Evolutionary conservation across 805 yeast genomes (phyloP).

Genomic region (Sugiyamaella qingdaonensis): DNA sequence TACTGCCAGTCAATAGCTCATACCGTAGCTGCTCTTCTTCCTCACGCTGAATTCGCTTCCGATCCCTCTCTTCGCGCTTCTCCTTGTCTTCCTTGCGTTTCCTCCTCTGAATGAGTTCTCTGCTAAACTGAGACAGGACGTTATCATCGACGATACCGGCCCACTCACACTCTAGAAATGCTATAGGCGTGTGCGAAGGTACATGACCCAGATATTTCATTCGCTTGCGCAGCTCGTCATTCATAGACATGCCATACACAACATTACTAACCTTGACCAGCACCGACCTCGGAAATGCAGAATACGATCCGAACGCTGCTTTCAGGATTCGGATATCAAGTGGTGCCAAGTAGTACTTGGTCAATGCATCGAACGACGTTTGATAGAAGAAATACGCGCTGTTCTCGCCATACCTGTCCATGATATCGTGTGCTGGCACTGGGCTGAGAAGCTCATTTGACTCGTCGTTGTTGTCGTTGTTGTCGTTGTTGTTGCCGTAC

Average conservation of each 20-base stretch:
- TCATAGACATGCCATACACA: conserved; percentile 57
- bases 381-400: conserved; percentile 71
- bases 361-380: conserved; percentile 63
- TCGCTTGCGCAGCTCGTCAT: conserved; percentile 55
- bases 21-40: conserved; percentile 35
- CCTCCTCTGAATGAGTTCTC: conserved; percentile 26
- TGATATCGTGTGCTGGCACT: background rate
- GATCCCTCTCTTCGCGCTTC: conserved; percentile 26
- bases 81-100: conserved; percentile 20
- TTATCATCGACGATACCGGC: conserved; percentile 33
- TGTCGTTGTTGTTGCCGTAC: background rate
- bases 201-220: conserved; percentile 74
- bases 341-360: conserved; percentile 66
- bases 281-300: conserved; percentile 63
- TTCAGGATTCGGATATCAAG: conserved; percentile 74
- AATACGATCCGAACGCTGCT: conserved; percentile 56
- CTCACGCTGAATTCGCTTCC: conserved; percentile 30
- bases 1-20: conserved; percentile 24
- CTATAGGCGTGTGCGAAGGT: conserved; percentile 81
- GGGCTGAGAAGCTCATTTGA: background rate
- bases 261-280: conserved; percentile 65
- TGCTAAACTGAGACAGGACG: conserved; percentile 24
- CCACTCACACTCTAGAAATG: conserved; percentile 87
- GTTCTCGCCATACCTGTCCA: conserved; percentile 31
- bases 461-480: background rate